phyloP scores from a whole-genome alignment of 768 basidiomycete genomes.

The Exidia glandulosa region DNA sequence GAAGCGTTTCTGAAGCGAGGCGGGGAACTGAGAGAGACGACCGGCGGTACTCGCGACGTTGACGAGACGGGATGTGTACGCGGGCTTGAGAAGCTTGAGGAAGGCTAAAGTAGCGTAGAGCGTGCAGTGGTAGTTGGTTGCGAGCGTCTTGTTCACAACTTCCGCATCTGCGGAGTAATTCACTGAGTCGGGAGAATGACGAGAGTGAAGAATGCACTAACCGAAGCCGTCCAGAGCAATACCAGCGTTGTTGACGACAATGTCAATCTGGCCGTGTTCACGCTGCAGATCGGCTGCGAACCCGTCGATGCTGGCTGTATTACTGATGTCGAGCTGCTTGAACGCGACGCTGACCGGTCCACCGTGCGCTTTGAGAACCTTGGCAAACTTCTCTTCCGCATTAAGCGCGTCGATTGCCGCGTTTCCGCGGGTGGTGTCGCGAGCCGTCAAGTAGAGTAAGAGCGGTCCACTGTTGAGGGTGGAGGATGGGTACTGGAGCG shows the following conservation, averaged over 20 bases:
- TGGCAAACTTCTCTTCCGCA: neutral
- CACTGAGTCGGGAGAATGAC: neutral
- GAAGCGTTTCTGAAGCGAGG: constrained; percentile 4
- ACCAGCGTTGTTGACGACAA: constrained; percentile 12
- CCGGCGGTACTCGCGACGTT: neutral
- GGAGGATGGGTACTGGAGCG: neutral
- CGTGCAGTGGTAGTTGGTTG: neutral
- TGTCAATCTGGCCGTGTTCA: constrained; percentile 10
- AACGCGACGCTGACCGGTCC: neutral
- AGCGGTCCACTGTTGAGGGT: neutral
- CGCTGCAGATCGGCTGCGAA: constrained; percentile 4
- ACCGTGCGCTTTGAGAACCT: neutral
- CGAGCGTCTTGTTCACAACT: neutral
- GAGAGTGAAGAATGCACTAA: constrained; percentile 8
- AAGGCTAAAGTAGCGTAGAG: neutral
- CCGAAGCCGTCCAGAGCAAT: constrained; percentile 6
- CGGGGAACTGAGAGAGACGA: neutral
- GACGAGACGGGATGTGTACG: neutral
- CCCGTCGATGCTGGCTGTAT: constrained; percentile 7
- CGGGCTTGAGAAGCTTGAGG: neutral
- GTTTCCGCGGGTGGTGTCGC: neutral
- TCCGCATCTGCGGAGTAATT: neutral
- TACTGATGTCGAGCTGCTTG: constrained; percentile 9
- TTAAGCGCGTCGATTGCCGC: neutral
- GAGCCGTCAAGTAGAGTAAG: neutral